Conservation (phyloP, 1,139 yeast genomes). For the Suhomyces bolitotheri region DNA sequence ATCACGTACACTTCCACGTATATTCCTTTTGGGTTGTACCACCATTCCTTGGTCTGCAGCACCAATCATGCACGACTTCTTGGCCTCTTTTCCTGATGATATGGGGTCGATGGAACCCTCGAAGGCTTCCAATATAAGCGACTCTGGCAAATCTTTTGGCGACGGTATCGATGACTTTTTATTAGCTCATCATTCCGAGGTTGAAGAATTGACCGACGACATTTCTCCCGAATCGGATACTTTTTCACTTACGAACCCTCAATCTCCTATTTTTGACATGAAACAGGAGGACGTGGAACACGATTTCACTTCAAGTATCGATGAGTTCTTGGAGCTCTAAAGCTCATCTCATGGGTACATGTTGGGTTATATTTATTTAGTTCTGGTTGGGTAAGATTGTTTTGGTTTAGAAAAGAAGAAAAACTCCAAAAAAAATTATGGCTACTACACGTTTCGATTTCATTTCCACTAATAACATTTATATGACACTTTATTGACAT, state of each 20-base stretch:
- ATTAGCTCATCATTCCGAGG: conserved; percentile 16
- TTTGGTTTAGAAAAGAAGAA: conserved; percentile 4
- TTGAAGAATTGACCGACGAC: conserved; percentile 16
- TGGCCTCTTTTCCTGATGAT: conserved; percentile 18
- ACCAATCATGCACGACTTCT: conserved; percentile 38
- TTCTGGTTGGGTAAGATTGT: conserved; percentile 14
- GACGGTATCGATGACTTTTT: conserved; percentile 19
- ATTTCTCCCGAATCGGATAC: conserved; percentile 11
- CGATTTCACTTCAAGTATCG: conserved; percentile 24
- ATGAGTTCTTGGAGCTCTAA: conserved; percentile 31
- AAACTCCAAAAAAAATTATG: conserved; percentile 10
- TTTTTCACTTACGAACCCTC: conserved; percentile 9
- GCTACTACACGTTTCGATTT: conserved; percentile 8
- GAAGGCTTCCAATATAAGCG: conserved; percentile 8
- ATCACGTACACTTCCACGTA: conserved; percentile 5
- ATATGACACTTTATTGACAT: conserved; percentile 2
- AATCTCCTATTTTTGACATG: conserved; percentile 6
- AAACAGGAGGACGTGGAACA: conserved; percentile 9
- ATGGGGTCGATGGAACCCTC: conserved; percentile 2
- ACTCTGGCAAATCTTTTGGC: conserved; percentile 4
- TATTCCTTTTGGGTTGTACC: conserved; percentile 5
- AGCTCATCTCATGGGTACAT: too few relatives aligned
- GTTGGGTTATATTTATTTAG: conserved; percentile 11
- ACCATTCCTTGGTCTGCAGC: conserved; percentile 40
- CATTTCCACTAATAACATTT: conserved; percentile 12